A percentile compares a stretch with the other conserved stretches of the same genome.
Conservation (phyloP, 176 grass and related monocot species). For the Cocos nucifera region DNA sequence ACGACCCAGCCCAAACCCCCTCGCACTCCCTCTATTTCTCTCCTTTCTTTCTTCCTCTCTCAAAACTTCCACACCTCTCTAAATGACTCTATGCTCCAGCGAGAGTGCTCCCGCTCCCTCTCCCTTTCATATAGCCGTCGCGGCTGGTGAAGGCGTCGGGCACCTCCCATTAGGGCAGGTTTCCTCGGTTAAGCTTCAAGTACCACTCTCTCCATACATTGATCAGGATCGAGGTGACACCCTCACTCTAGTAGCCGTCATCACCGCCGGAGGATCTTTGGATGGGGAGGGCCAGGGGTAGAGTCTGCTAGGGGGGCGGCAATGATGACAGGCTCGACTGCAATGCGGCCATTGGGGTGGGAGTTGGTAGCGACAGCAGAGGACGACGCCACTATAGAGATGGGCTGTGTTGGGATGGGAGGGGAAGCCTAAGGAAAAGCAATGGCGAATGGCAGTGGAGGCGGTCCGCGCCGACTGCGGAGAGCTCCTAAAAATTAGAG, state of each 20-base stretch:
- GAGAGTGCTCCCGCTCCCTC: too few relatives aligned
- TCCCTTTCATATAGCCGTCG: constrained; percentile 61
- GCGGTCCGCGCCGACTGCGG: too few relatives aligned
- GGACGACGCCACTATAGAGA: neutral
- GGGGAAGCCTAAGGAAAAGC: too few relatives aligned
- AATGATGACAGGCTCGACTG: neutral
- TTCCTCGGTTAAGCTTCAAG: constrained; percentile 79
- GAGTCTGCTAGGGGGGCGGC: constrained; percentile 36
- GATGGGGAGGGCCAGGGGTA: constrained; percentile 58
- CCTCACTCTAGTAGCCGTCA: constrained; percentile 92
- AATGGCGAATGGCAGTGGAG: too few relatives aligned
- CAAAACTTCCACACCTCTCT: too few relatives aligned
- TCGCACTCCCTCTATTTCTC: too few relatives aligned
- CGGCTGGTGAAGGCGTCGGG: constrained; percentile 73
- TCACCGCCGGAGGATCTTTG: constrained; percentile 22
- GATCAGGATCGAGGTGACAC: constrained; percentile 71
- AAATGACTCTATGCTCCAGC: too few relatives aligned
- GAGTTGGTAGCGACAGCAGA: neutral
- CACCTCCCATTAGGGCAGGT: constrained; percentile 96
- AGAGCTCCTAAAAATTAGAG: too few relatives aligned
- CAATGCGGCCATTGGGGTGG: constrained; percentile 29
- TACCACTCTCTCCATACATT: constrained; percentile 94
- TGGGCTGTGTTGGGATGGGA: neutral
- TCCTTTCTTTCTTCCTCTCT: too few relatives aligned
- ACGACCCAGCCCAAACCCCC: too few relatives aligned